These are phyloP conservation scores for Aspergillus kassunensis DNA, from an alignment of 495 filamentous ascomycete species.

Conservation along the genomic window DNA sequence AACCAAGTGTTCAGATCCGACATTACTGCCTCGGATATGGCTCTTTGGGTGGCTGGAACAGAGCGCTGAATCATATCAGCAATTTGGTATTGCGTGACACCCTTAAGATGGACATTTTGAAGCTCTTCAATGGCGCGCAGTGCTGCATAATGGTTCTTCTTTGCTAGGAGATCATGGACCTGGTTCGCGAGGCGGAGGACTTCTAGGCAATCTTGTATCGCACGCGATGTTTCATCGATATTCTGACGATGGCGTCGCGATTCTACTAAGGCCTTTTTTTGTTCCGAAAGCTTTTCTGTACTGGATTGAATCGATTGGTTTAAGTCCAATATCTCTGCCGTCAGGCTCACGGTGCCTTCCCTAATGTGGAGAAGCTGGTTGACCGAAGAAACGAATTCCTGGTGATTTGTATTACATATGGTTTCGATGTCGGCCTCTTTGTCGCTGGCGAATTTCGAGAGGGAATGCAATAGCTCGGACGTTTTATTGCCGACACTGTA, in stretches of 20 bases:
- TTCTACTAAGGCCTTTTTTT: constrained; percentile 91
- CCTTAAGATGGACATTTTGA: constrained; percentile 92
- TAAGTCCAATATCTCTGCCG: constrained; percentile 84
- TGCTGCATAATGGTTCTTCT: constrained; percentile 93
- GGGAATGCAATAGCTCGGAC: constrained; percentile 66
- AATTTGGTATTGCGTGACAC: constrained; percentile 89
- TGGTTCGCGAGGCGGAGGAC: constrained; percentile 91
- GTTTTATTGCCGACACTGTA: constrained; percentile 73
- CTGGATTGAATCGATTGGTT: constrained; percentile 95
- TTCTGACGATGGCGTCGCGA: constrained; percentile 91
- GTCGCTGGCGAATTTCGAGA: constrained; percentile 76
- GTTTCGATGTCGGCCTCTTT: constrained; percentile 89
- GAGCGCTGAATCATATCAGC: constrained; percentile 94
- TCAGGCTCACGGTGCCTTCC: constrained; percentile 81
- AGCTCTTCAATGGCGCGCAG: constrained; percentile 91
- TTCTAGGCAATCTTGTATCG: constrained; percentile 85
- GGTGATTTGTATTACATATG: constrained; percentile 92
- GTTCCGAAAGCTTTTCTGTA: constrained; percentile 88
- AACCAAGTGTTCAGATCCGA: constrained; percentile 95
- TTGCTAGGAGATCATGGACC: constrained; percentile 82
- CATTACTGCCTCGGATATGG: constrained; percentile 96
- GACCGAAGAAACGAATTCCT: constrained; percentile 90
- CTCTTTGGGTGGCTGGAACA: constrained; percentile 84
- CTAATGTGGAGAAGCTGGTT: constrained; percentile 87
- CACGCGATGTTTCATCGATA: constrained; percentile 87